A percentile compares a stretch with the other conserved stretches of the same genome.
These are phyloP conservation scores for Friedmanniomyces endolithicus DNA, from an alignment of 495 filamentous ascomycete genomes.

Conservation along the genomic window DNA sequence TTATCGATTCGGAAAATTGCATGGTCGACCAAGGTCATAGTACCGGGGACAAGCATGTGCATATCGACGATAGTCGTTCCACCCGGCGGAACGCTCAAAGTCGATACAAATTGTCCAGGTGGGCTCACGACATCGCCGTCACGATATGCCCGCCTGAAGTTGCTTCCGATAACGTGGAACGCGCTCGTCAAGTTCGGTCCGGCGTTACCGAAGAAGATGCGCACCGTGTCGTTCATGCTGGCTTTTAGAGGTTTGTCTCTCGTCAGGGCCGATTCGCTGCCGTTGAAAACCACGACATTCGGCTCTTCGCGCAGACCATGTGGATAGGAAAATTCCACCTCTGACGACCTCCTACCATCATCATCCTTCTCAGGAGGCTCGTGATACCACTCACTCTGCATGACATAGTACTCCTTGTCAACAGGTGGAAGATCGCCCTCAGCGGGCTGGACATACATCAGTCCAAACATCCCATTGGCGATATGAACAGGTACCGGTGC, in stretches of 20 bases:
- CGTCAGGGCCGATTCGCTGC: slow-evolving; percentile 1
- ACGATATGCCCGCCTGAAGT: slow-evolving; percentile 2
- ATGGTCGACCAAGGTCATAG: slow-evolving; percentile 2
- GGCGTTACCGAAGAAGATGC: slow-evolving; percentile 5
- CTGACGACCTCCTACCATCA: slow-evolving; percentile 1
- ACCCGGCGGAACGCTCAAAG: not conserved
- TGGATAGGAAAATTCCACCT: slow-evolving; percentile 1
- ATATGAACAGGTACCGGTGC: slow-evolving; percentile 3
- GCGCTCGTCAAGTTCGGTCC: slow-evolving; percentile 4
- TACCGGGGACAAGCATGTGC: slow-evolving; percentile 1
- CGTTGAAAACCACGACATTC: slow-evolving; percentile 1
- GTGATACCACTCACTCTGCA: slow-evolving; percentile 2
- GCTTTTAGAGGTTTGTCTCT: slow-evolving; percentile 4
- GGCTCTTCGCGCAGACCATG: slow-evolving; percentile 1
- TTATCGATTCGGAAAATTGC: slow-evolving; percentile 2
- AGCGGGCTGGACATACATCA: slow-evolving; percentile 3
- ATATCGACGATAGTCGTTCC: slow-evolving; percentile 2
- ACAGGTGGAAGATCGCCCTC: slow-evolving; percentile 3
- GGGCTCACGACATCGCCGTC: not conserved
- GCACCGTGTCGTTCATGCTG: not conserved
- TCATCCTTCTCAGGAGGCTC: slow-evolving; percentile 2
- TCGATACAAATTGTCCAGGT: slow-evolving; percentile 2
- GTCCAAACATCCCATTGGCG: slow-evolving; percentile 6
- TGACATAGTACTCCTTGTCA: slow-evolving; percentile 4
- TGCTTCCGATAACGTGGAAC: slow-evolving; percentile 5